A percentile compares a stretch with the other conserved stretches of the same genome.
These are phyloP conservation scores for Vanrija pseudolonga DNA, from an alignment of 1,284 basidiomycete species.

Conservation along the genomic window DNA sequence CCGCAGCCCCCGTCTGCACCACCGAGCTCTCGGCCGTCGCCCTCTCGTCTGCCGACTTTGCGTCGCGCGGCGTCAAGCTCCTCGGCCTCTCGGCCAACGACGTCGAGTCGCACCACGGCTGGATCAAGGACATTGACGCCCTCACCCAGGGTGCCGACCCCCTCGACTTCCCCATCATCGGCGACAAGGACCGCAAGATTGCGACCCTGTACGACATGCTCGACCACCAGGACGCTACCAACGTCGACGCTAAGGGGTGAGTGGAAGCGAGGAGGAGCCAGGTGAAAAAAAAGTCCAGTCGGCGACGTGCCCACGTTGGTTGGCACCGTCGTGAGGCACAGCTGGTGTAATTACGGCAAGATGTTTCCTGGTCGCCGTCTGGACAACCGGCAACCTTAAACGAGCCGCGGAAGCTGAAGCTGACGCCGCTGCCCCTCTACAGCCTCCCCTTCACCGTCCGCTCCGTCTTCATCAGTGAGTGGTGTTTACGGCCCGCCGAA, in stretches of 20 bases:
- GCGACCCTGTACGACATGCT: constrained; percentile 75
- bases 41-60: constrained; percentile 78
- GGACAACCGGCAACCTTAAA: not conserved
- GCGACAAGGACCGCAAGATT: constrained; percentile 81
- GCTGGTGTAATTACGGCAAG: not conserved
- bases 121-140: constrained; percentile 90
- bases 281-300: no score
- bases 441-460: constrained; percentile 67
- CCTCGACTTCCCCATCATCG: constrained; percentile 93
- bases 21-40: constrained; percentile 97
- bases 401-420: no score
- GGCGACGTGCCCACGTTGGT: not conserved
- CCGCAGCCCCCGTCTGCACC: constrained; percentile 64
- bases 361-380: no score
- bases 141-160: constrained; percentile 57
- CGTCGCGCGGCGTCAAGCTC: constrained; percentile 83
- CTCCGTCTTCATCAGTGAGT: constrained; percentile 74
- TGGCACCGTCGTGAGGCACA: no score
- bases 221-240: constrained; percentile 81
- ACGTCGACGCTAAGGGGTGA: constrained; percentile 80
- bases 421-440: not conserved
- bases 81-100: constrained; percentile 86
- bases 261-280: not conserved
- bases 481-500: not conserved
- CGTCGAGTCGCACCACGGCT: constrained; percentile 76